Percentiles rank a stretch among this genome's conserved stretches.
Conservation (phyloP, 805 yeast species). For the Saccharomycodes ludwigii region DNA sequence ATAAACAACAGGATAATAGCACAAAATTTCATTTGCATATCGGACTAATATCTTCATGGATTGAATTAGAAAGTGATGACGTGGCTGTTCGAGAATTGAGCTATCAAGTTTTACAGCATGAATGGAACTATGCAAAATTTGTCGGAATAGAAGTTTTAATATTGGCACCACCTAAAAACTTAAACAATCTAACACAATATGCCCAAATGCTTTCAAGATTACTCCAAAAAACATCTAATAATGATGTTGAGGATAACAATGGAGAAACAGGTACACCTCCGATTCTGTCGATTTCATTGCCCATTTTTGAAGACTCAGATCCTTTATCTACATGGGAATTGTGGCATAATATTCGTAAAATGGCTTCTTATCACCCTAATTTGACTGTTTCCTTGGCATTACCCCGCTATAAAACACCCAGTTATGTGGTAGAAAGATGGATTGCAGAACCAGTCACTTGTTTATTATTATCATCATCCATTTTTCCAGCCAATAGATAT, state of each 20-base stretch:
- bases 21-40: constrained; percentile 22
- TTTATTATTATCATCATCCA: constrained; percentile 40
- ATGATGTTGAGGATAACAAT: constrained; percentile 9
- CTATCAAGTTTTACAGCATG: constrained; percentile 43
- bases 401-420: constrained; percentile 47
- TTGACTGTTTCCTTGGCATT: constrained; percentile 66
- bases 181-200: constrained; percentile 37
- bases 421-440: constrained; percentile 46
- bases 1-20: neutral
- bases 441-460: constrained; percentile 53
- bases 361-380: constrained; percentile 40
- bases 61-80: constrained; percentile 50
- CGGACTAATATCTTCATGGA: constrained; percentile 55
- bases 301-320: constrained; percentile 41
- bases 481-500: constrained; percentile 47
- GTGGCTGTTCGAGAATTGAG: constrained; percentile 38
- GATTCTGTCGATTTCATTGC: constrained; percentile 33
- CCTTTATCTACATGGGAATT: constrained; percentile 58
- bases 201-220: constrained; percentile 31
- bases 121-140: constrained; percentile 44
- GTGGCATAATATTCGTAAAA: constrained; percentile 53
- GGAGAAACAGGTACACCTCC: constrained; percentile 19
- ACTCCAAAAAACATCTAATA: constrained; percentile 19
- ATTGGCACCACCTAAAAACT: constrained; percentile 52
- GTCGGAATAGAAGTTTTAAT: constrained; percentile 45